Evolutionary conservation across 148 eudicot genomes (phyloP), one percentile per base, ranked within the genome.

Genomic region (Chenopodium quinoa): DNA sequence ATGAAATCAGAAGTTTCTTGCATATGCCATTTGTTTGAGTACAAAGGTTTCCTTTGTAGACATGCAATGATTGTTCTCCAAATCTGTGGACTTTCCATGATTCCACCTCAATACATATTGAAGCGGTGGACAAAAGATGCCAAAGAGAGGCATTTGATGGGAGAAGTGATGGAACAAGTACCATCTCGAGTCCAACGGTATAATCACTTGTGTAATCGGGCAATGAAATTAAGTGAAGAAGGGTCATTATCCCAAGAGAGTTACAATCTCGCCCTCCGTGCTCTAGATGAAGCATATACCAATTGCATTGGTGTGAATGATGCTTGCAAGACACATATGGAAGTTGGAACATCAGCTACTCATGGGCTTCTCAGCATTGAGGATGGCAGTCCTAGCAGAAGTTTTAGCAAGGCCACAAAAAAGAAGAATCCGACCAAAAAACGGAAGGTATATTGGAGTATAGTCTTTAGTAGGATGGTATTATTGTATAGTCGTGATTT

Each of bases 61-160:
- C 99, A 96, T 85, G 95, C 95, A 20, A 46, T 96, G 94, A 87
- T 96, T 82, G 99, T 96, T 85, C 98, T 96, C 52, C 99, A 96
- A 89, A 92, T 93, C 10, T 88, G 95, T 85, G 95, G 98, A 76
- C 88, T 91, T 82, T 90, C 95, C 16, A 76, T 76, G 56, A 92
- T 96, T 65, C 99, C 99, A 16, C 73, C 88, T 22, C 95, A 90
- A 67, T 96, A 92, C 88, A 88, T 96, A 71, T 88, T 96, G 88
- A 96, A 88, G 78, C 88, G 99, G 44, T 96, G 99, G 99, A 93
- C 90, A 64, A 96, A 87, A 88, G 99, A 96, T 82, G 95, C 92
- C 40, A 96, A 93, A 83, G 82, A 81, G 77, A 87, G 85, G 85
- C 86, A 86, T 77, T 80, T 87, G 47, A 83, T 81, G 71, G 91